Percentiles rank a stretch among this genome's conserved stretches.
phyloP scores from a whole-genome alignment of 441 rosid species.

The Pelargonium citronellum region DNA sequence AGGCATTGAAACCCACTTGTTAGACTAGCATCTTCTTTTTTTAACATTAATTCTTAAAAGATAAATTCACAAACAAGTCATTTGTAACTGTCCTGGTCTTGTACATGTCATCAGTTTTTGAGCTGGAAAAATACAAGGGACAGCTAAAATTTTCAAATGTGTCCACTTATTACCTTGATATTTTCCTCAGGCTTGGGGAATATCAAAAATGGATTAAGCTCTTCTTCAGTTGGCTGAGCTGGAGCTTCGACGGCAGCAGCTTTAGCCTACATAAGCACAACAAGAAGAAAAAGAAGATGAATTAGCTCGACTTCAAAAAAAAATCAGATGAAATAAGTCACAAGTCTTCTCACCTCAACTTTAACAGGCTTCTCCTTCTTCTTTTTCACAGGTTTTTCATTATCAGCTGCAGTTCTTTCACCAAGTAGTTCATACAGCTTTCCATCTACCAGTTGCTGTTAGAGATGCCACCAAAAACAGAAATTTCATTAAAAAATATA shows the following conservation, averaged over 20 bases:
- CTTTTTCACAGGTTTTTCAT: slow-evolving; percentile 80
- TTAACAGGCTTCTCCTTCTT: slow-evolving; percentile 87
- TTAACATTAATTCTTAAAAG: background rate
- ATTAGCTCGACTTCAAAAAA: slow-evolving; percentile 9
- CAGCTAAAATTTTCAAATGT: background rate
- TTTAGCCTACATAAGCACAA: slow-evolving; percentile 42
- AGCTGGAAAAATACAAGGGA: background rate
- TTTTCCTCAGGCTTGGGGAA: slow-evolving; percentile 88
- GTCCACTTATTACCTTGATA: slow-evolving; percentile 43
- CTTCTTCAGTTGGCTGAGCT: slow-evolving; percentile 72
- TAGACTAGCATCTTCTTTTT: background rate
- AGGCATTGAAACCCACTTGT: background rate
- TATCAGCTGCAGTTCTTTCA: slow-evolving; percentile 81
- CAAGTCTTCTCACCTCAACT: slow-evolving; percentile 47
- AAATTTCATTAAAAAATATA: too few species aligned
- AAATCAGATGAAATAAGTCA: slow-evolving; percentile 11
- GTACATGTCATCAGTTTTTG: background rate
- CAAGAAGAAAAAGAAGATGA: slow-evolving; percentile 1
- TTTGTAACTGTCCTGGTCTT: background rate
- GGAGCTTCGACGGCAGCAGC: slow-evolving; percentile 40
- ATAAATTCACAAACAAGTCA: background rate
- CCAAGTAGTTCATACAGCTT: slow-evolving; percentile 77
- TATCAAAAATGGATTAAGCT: slow-evolving; percentile 69
- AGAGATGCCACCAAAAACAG: slow-evolving; percentile 7
- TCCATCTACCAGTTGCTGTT: slow-evolving; percentile 63